Conservation (phyloP, 2,329 filamentous ascomycete genomes). For the Colletotrichum aenigma region DNA sequence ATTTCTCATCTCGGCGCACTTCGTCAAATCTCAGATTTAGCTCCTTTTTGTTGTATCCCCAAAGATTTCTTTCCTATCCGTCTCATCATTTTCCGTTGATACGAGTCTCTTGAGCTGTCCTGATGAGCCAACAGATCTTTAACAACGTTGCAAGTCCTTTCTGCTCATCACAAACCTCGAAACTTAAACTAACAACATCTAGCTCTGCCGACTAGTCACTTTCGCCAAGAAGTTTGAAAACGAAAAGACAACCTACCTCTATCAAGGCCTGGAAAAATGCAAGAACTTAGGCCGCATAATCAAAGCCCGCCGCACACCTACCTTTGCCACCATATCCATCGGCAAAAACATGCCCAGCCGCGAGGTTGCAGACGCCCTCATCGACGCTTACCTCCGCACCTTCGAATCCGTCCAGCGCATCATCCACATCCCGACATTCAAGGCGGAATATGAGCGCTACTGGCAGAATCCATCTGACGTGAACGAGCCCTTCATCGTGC, state of each 20-base stretch:
- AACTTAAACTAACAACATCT: not conserved
- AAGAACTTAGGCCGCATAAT: slow-evolving; percentile 45
- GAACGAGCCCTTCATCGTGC: slow-evolving; percentile 51
- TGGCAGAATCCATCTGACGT: slow-evolving; percentile 47
- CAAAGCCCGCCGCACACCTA: slow-evolving; percentile 42
- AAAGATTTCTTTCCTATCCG: too few relatives aligned
- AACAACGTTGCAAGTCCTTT: not conserved
- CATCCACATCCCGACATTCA: slow-evolving; percentile 62
- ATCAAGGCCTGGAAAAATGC: slow-evolving; percentile 38
- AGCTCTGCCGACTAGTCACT: slow-evolving; percentile 28
- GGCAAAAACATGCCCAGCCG: slow-evolving; percentile 42
- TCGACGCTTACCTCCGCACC: slow-evolving; percentile 58
- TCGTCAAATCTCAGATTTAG: too few relatives aligned
- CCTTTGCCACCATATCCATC: slow-evolving; percentile 36
- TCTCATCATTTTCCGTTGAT: too few relatives aligned
- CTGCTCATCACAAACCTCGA: not conserved
- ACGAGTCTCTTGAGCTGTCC: not conserved
- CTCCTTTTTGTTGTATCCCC: too few relatives aligned
- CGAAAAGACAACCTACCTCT: slow-evolving; percentile 33
- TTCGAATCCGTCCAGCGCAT: slow-evolving; percentile 63
- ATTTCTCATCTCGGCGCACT: too few relatives aligned
- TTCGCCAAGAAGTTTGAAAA: slow-evolving; percentile 24
- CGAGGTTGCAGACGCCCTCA: slow-evolving; percentile 51
- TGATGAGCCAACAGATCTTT: not conserved
- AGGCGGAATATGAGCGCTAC: slow-evolving; percentile 54